These are phyloP conservation scores for Picea sitchensis DNA, from an alignment of 75 land plant genomes.

Conservation along the genomic window DNA sequence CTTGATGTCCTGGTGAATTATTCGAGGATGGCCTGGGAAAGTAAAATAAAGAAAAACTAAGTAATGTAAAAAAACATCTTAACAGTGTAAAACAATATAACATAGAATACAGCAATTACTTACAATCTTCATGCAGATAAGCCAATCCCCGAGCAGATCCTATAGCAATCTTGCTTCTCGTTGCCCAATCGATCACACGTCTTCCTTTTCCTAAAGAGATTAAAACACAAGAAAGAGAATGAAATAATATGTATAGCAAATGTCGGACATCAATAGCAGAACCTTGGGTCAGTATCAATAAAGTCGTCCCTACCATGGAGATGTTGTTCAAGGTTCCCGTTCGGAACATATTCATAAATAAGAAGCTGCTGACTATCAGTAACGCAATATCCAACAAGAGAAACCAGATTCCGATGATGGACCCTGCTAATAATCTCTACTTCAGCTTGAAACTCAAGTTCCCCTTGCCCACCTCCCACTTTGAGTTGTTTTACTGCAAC, in stretches of 20 bases:
- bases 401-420: constrained; percentile 86
- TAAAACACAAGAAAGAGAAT: not conserved
- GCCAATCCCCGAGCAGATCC: constrained; percentile 74
- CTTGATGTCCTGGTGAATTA: constrained; percentile 86
- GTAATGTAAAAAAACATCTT: not conserved
- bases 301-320: constrained; percentile 51
- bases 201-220: constrained; percentile 34
- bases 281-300: not conserved
- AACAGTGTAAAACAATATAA: not conserved
- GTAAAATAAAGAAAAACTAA: constrained; percentile 25
- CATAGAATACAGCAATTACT: constrained; percentile 2
- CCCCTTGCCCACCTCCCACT: constrained; percentile 81
- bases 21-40: constrained; percentile 61
- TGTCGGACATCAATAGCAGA: not conserved
- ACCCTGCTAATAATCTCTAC: constrained; percentile 84
- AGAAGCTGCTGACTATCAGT: constrained; percentile 61
- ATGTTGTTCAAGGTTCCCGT: constrained; percentile 69
- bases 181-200: constrained; percentile 58
- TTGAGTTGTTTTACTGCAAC: constrained; percentile 86
- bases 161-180: constrained; percentile 50
- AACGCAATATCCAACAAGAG: constrained; percentile 89
- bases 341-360: constrained; percentile 85
- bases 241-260: not conserved
- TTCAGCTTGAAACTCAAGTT: constrained; percentile 85
- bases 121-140: constrained; percentile 81